Percentiles rank a stretch among this genome's conserved stretches.
Conservation (phyloP, 768 basidiomycete species). For the Porpolomopsis calyptriformis region DNA sequence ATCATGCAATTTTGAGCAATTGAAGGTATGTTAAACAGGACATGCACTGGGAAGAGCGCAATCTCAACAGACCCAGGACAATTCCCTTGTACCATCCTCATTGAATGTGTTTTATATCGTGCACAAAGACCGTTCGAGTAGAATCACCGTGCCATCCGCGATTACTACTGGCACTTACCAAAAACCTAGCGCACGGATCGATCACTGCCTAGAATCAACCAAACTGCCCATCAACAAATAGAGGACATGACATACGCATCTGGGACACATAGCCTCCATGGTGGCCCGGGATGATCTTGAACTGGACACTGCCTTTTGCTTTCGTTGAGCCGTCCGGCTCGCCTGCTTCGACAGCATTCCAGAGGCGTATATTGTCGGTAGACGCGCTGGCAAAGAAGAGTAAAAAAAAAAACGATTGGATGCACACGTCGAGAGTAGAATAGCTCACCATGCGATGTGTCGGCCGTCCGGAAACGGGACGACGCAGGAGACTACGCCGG, state of each 20-base stretch:
- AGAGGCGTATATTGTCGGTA: constrained; percentile 83
- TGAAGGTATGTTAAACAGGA: not conserved
- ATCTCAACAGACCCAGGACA: constrained; percentile 2
- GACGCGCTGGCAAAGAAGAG: constrained; percentile 54
- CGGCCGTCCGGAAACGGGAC: constrained; percentile 86
- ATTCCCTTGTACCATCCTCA: constrained; percentile 34
- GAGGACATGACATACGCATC: constrained; percentile 55
- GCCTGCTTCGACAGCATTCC: constrained; percentile 78
- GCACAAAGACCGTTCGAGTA: constrained; percentile 81
- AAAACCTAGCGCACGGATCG: constrained; percentile 72
- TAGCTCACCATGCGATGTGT: constrained; percentile 77
- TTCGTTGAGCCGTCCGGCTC: constrained; percentile 55
- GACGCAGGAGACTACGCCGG: constrained; percentile 86
- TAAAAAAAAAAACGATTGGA: too few relatives aligned
- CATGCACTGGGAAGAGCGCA: not conserved
- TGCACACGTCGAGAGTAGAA: constrained; percentile 5
- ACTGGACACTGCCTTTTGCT: constrained; percentile 62
- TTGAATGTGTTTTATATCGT: constrained; percentile 59
- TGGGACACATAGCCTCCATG: constrained; percentile 91
- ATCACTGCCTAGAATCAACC: constrained; percentile 44
- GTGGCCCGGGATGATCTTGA: constrained; percentile 93
- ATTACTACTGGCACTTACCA: constrained; percentile 88
- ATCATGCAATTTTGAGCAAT: constrained; percentile 3
- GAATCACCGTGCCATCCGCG: constrained; percentile 91
- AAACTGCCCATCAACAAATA: constrained; percentile 10